These are phyloP conservation scores for Tylopilus sp. DNA, from an alignment of 768 basidiomycete species.

Conservation along the genomic window DNA sequence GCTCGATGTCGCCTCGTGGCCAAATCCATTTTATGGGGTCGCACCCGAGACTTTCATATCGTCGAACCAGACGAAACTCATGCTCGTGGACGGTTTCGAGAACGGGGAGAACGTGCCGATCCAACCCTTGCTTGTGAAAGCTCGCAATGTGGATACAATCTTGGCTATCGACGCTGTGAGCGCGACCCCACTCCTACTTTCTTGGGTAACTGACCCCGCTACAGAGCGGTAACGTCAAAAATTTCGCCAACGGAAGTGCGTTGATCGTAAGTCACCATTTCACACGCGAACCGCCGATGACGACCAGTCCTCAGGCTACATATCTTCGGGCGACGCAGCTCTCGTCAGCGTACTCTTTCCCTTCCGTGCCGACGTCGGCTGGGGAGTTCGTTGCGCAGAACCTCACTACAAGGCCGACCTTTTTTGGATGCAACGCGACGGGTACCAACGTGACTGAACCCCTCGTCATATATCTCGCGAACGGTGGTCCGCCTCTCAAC, in stretches of 20 bases:
- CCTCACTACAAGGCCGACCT: conserved; percentile 38
- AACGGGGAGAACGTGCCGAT: conserved; percentile 45
- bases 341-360: conserved; percentile 33
- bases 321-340: too few relatives aligned
- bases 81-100: conserved; percentile 40
- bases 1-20: conserved; percentile 32
- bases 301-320: conserved; percentile 16
- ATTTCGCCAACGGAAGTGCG: conserved; percentile 24
- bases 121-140: conserved; percentile 47
- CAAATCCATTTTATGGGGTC: conserved; percentile 39
- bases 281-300: background rate
- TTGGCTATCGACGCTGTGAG: conserved; percentile 46
- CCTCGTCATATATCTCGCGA: conserved; percentile 57
- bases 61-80: conserved; percentile 30
- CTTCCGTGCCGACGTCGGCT: conserved; percentile 26
- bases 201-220: background rate
- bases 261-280: conserved; percentile 21
- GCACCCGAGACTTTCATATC: conserved; percentile 34
- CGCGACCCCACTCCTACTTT: background rate
- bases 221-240: conserved; percentile 15
- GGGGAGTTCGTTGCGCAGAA: conserved; percentile 34
- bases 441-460: conserved; percentile 35
- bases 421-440: conserved; percentile 43
- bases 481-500: conserved; percentile 44
- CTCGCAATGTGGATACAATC: conserved; percentile 46